Conservation (phyloP, 306 rosid genomes). For the Cucumis cinereus region DNA sequence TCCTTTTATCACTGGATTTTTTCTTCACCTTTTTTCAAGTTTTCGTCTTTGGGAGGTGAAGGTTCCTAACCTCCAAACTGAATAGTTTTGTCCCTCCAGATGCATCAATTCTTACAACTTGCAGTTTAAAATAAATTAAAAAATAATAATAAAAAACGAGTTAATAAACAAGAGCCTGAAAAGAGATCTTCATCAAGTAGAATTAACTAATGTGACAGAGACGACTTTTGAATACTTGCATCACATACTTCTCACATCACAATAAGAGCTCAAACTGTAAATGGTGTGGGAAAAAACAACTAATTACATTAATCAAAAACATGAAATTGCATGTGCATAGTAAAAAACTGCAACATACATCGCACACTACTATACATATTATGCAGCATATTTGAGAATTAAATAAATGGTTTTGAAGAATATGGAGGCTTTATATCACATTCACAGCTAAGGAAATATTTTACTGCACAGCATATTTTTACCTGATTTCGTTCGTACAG, state of each 20-base stretch:
- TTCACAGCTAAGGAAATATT: not conserved
- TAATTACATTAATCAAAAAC: not conserved
- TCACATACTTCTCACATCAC: not conserved
- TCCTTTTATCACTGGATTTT: not conserved
- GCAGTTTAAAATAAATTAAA: not conserved
- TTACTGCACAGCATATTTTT: not conserved
- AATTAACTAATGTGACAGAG: not conserved
- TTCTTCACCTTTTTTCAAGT: not conserved
- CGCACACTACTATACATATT: not conserved
- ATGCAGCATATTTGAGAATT: conserved; percentile 2
- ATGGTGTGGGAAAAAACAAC: not conserved
- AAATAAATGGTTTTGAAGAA: conserved; percentile 4
- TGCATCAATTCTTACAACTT: not conserved
- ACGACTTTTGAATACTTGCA: not conserved
- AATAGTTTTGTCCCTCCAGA: not conserved
- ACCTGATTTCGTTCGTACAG: conserved; percentile 98
- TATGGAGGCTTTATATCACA: not conserved
- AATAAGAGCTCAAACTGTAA: not conserved
- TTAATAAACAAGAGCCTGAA: not conserved
- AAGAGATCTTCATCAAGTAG: not conserved
- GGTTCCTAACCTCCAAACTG: not conserved
- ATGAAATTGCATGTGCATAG: not conserved
- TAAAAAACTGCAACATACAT: not conserved
- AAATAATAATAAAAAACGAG: no score
- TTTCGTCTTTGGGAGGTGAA: not conserved